Base-by-base conservation (phyloP, 164 flowering plant genomes). In the Aristolochia fimbriata region DNA sequence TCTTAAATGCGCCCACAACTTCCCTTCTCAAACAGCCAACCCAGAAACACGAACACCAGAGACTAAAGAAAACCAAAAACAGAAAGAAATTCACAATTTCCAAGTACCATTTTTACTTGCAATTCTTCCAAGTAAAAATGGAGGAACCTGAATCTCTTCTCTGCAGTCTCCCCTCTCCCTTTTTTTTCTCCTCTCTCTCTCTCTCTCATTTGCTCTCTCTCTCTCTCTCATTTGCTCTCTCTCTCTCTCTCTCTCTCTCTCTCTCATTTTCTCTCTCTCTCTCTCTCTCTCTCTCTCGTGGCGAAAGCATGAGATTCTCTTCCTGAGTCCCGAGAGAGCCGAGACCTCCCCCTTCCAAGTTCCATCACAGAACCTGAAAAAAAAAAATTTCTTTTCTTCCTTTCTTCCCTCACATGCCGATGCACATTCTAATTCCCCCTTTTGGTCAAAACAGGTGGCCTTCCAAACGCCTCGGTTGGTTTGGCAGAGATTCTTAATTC, bases 371-470 rank as follows among this genome's bases (percentile, higher is more conserved):
- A 22, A 21, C 57, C 8, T 50, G 20, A 50, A 22, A 50, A 20
- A 48, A 6, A 50, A 22, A 50, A 20, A 48, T 15, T 15, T 16
- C 17, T 52, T 10, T n/a, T n/a, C n/a, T n/a, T n/a, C n/a, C n/a
- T n/a, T n/a, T n/a, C 20, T 23, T 24, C 57, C 57, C 11, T 65
- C 68, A 64, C 68, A 69, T 64, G 68, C 11, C 43, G 43, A 50
- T n/a, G 53, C 53, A 50, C 54, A 41, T 50, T n/a, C 41, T 50
- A n/a, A 33, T 37, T 33, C 16, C 12, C 57, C 23, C 61, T 23
- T 46, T 58, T 46, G 50, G 67, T 67, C 71, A 49, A 68, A 71
- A 66, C 63, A 47, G 63, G 63, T 58, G 63, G 72, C 61, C 55
- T 25, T 16, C 54, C 63, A 64, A 72, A 60, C 67, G 22, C 51